A percentile compares a stretch with the other conserved stretches of the same genome.
Evolutionary conservation across 2,329 filamentous ascomycete species (phyloP).

Genomic region (Atkinsonella hypoxylon): DNA sequence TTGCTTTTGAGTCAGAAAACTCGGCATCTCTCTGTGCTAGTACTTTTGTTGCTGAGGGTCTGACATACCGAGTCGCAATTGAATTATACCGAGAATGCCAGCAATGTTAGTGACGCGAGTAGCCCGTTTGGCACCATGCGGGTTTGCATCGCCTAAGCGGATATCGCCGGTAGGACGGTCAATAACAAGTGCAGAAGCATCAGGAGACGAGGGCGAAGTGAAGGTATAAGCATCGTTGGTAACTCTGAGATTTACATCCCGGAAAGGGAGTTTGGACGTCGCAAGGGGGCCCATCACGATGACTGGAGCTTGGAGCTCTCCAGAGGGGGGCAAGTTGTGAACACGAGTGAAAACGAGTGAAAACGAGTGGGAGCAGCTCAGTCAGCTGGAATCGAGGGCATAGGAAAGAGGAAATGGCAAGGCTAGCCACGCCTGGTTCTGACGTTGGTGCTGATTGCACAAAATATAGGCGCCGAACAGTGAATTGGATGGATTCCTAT

Average conservation of each 20-base stretch:
- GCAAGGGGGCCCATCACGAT: slow-evolving; percentile 25
- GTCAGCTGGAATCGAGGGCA: not conserved
- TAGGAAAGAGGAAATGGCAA: not conserved
- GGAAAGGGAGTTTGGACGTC: slow-evolving; percentile 52
- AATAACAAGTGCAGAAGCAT: slow-evolving; percentile 76
- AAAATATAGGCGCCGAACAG: not conserved
- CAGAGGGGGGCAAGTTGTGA: not conserved
- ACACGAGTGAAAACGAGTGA: not conserved
- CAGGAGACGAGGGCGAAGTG: slow-evolving; percentile 84
- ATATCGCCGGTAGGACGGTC: slow-evolving; percentile 89
- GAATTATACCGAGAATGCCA: slow-evolving; percentile 88
- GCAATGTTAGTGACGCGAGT: slow-evolving; percentile 78
- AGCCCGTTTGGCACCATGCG: slow-evolving; percentile 61
- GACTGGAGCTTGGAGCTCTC: not conserved
- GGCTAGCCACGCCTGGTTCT: not conserved
- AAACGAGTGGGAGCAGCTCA: not conserved
- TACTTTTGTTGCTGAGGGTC: not conserved
- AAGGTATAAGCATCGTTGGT: slow-evolving; percentile 91
- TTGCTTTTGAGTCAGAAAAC: not conserved
- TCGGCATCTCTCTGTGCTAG: not conserved
- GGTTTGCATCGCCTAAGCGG: slow-evolving; percentile 67
- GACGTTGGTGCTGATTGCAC: not conserved
- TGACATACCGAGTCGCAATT: slow-evolving; percentile 71
- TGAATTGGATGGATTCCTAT: no score
- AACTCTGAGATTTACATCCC: slow-evolving; percentile 94